Evolutionary conservation across 805 yeast genomes (phyloP), one percentile per base, ranked within the genome.

Genomic region (Blastobotrys attinorum): DNA sequence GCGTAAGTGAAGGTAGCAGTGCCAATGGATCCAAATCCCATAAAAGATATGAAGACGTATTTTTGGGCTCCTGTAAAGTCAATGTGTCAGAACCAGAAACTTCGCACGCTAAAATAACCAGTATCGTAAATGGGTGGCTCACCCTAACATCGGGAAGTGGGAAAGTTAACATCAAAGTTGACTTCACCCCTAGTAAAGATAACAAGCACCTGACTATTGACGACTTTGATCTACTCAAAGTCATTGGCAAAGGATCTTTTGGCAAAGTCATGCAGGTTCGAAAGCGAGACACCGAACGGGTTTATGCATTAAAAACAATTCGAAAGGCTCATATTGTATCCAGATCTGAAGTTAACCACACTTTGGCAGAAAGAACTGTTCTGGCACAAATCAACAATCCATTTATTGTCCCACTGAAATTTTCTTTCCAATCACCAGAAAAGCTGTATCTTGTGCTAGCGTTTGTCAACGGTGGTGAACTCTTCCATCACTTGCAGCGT

Each of bases 211-310:
- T 92, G 39, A 72, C 87, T 1, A 87, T 92, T 52, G 96, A 88
- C 45, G 96, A 90, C 59, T 90, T 92, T 65, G 96, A 88, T 56
- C 67, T 92, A 42, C 72, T 92, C 53, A 92, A 92, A 64, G 98
- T 92, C 18, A 87, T 92, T 44, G 98, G 98, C 31, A 92, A 92
- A 62, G 98, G 98, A 5, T 88, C 97, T 7, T 92, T 92, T 62
- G 98, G 98, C 42, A 92, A 92, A 65, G 98, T 92, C 43, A 92
- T 92, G 97, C 98, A 92, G 65, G 98, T 92, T 34, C 80, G 88
- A 50, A 92, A 92, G 66, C 86, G 85, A 55, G 98, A 92, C 63
- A 92, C 98, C 2, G 83, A 83, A 51, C 94, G 90, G 61, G 81
- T 92, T 20, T 92, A 92, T 63, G 98, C 98, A 1, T 70, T 92